Evolutionary conservation across 192 early-diverging fungal species (phyloP), one percentile per base, ranked within the genome.

Genomic region (Linderina pennispora): DNA sequence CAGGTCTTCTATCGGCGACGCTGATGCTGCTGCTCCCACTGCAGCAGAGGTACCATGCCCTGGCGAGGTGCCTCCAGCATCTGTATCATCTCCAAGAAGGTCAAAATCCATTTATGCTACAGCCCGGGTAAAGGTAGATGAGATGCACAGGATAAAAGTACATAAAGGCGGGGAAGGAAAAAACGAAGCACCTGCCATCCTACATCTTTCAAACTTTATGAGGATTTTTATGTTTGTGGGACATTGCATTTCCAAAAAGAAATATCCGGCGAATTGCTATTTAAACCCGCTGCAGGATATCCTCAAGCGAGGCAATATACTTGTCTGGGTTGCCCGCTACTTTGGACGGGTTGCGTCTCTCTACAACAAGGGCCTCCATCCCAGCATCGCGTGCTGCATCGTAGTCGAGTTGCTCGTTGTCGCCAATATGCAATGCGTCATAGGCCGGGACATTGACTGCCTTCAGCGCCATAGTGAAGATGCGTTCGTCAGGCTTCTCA

Each of bases 351-450:
- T 39, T 32, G 19, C 33, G 23, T 14, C 69, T 53, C 18, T 43
- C 38, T n/a, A 73, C 53, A 23, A 73, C 23, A 14, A 55, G 42
- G 1, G 70, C 62, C 31, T 53, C 49, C 70, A 73, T 73, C 0
- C 70, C 70, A 20, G 20, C 50, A 1, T 28, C 36, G 9, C n/a
- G 40, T 1, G 70, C 70, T 1, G 62, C 43, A 23, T 50, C 11
- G 31, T 62, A 73, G 17, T 73, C 70, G 37, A 50, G 60, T 14
- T 46, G 38, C 25, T 65, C 48, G 52, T 74, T 78, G 44, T 84
- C 82, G 8, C 82, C 82, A 18, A 84, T 55, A 58, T 84, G 82
- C n/a, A 84, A 40, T 9, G 70, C 53, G 33, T 80, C 57, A 21
- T 65, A 63, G 0, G 74, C 48, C 16, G 39, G 54, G 22, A 77